Evolutionary conservation across 495 filamentous ascomycete species (phyloP).

Genomic region (Apodospora peruviana): DNA sequence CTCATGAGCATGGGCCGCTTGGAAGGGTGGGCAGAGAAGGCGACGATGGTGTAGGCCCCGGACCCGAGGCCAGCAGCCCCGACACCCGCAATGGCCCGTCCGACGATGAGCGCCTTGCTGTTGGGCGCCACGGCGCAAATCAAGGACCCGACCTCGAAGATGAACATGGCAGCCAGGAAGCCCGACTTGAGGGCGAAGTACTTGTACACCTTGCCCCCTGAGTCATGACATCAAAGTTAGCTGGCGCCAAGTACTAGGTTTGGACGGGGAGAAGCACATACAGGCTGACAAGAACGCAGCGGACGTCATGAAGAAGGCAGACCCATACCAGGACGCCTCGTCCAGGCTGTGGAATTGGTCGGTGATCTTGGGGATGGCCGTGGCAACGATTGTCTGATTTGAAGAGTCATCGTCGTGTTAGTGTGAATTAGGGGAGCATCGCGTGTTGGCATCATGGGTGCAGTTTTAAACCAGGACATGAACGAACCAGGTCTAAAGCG

Average conservation of each 20-base stretch:
- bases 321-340: slow-evolving; percentile 49
- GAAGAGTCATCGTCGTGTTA: background rate
- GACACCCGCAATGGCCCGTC: slow-evolving; percentile 48
- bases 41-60: slow-evolving; percentile 33
- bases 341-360: slow-evolving; percentile 39
- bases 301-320: slow-evolving; percentile 32
- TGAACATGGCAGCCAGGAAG: slow-evolving; percentile 31
- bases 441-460: too few species aligned
- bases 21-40: slow-evolving; percentile 28
- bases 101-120: slow-evolving; percentile 45
- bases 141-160: slow-evolving; percentile 47
- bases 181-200: slow-evolving; percentile 32
- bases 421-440: too few species aligned
- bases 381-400: slow-evolving; percentile 38
- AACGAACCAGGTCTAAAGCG: background rate
- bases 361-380: slow-evolving; percentile 40
- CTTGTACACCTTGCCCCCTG: slow-evolving; percentile 20
- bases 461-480: too few species aligned
- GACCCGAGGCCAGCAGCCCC: slow-evolving; percentile 33
- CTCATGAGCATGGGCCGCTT: slow-evolving; percentile 41
- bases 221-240: background rate
- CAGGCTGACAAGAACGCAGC: slow-evolving; percentile 32
- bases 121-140: slow-evolving; percentile 49
- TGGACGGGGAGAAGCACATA: background rate
- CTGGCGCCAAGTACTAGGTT: slow-evolving; percentile 1